Percentiles rank a stretch among this genome's conserved stretches.
These are phyloP conservation scores for Corymbia citriodora DNA, from an alignment of 441 rosid species.

Conservation along the genomic window DNA sequence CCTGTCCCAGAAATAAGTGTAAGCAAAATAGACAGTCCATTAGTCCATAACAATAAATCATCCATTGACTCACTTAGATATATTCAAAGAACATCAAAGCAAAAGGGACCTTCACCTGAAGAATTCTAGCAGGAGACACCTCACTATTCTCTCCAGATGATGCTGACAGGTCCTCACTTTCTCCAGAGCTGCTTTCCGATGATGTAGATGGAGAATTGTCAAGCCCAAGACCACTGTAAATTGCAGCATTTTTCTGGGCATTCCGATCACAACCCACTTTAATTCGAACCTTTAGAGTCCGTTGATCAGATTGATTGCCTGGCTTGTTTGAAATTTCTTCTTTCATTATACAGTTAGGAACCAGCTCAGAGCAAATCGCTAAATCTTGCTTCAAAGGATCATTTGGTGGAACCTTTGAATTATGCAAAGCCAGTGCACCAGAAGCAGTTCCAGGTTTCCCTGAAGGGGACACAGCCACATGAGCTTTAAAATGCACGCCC, in stretches of 20 bases:
- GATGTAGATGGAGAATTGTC: slow-evolving; percentile 38
- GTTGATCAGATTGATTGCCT: slow-evolving; percentile 14
- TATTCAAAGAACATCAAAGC: background rate
- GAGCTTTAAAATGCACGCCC: slow-evolving; percentile 31
- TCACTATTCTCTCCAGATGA: slow-evolving; percentile 4
- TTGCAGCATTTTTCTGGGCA: slow-evolving; percentile 19
- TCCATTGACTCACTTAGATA: slow-evolving; percentile 4
- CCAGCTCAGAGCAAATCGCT: slow-evolving; percentile 17
- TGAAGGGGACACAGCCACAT: slow-evolving; percentile 13
- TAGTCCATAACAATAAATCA: slow-evolving; percentile 1
- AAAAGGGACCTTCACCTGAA: slow-evolving; percentile 34
- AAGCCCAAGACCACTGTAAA: slow-evolving; percentile 34
- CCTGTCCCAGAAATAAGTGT: slow-evolving; percentile 46
- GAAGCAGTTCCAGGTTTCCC: slow-evolving; percentile 15
- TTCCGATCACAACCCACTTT: slow-evolving; percentile 23
- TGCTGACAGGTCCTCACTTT: slow-evolving; percentile 14
- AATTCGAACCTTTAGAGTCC: slow-evolving; percentile 28
- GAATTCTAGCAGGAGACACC: slow-evolving; percentile 43
- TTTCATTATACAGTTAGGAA: slow-evolving; percentile 5
- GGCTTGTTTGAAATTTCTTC: slow-evolving; percentile 18
- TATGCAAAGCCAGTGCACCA: slow-evolving; percentile 3
- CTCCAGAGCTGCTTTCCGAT: slow-evolving; percentile 32
- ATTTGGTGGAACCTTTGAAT: slow-evolving; percentile 15
- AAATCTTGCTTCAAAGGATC: slow-evolving; percentile 24
- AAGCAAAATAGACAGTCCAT: background rate